Conservation (phyloP, 169 alveolate species). For the Plasmodium ovale region DNA sequence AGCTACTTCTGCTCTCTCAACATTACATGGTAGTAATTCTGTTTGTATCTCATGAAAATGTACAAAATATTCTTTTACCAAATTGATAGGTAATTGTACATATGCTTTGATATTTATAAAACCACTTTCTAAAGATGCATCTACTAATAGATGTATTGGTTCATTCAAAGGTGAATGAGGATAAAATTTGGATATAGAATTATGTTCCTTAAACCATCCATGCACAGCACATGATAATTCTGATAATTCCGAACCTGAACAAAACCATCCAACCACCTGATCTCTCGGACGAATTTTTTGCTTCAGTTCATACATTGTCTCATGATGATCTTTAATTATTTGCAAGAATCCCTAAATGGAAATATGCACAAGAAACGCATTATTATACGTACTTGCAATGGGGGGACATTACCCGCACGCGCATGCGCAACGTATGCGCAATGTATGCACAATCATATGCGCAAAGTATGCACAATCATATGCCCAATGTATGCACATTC, state of each 20-base stretch:
- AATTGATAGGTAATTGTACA: constrained; percentile 86
- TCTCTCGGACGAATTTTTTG: constrained; percentile 91
- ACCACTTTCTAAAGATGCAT: constrained; percentile 91
- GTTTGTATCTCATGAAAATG: constrained; percentile 91
- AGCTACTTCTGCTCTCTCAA: constrained; percentile 66
- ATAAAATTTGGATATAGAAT: constrained; percentile 89
- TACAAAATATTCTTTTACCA: constrained; percentile 89
- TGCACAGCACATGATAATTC: constrained; percentile 94
- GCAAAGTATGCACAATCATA: neutral
- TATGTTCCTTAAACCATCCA: constrained; percentile 93
- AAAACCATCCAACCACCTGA: constrained; percentile 93
- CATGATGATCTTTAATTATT: constrained; percentile 93
- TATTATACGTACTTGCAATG: no score
- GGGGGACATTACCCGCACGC: no score
- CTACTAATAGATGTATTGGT: constrained; percentile 93
- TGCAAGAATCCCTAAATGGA: constrained; percentile 89
- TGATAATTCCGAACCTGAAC: constrained; percentile 92
- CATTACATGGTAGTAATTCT: constrained; percentile 81
- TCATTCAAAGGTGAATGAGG: constrained; percentile 91
- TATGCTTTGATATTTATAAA: constrained; percentile 89
- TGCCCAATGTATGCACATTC: neutral
- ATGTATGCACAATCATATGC: neutral
- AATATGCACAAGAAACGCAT: neutral
- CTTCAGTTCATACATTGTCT: constrained; percentile 91
- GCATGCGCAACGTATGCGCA: no score